A percentile compares a stretch with the other conserved stretches of the same genome.
These are phyloP conservation scores for Catharanthus roseus DNA, from an alignment of 257 asterid genomes.

Conservation along the genomic window DNA sequence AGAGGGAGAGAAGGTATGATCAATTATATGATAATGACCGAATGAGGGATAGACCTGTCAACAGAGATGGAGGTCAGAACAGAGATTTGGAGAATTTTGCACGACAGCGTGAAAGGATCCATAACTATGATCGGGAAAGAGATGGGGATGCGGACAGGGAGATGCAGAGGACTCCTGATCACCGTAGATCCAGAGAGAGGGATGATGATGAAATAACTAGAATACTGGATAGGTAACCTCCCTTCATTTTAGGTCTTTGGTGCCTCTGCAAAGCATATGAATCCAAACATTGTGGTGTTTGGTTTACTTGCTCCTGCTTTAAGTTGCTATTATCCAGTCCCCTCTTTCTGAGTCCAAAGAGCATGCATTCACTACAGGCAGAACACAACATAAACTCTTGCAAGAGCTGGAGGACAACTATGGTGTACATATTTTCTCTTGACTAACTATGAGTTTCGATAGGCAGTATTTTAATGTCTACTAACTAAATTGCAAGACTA, in stretches of 20 bases:
- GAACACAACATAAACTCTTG: not conserved
- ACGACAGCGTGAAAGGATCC: slow-evolving; percentile 47
- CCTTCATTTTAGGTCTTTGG: slow-evolving; percentile 7
- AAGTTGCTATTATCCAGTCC: not conserved
- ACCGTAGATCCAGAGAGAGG: slow-evolving; percentile 39
- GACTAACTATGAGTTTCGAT: not conserved
- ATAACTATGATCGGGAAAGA: slow-evolving; percentile 49
- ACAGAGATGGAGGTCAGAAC: slow-evolving; percentile 40
- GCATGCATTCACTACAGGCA: not conserved
- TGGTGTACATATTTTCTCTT: not conserved
- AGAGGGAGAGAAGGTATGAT: slow-evolving; percentile 46
- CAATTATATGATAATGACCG: slow-evolving; percentile 39
- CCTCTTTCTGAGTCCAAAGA: not conserved
- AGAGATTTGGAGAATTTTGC: slow-evolving; percentile 37
- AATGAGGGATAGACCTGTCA: slow-evolving; percentile 38
- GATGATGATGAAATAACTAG: slow-evolving; percentile 39
- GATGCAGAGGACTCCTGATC: slow-evolving; percentile 42
- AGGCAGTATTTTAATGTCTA: not conserved
- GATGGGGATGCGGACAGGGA: slow-evolving; percentile 40
- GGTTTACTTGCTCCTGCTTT: not conserved
- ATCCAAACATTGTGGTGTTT: not conserved
- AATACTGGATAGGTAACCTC: slow-evolving; percentile 36
- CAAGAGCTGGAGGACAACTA: not conserved
- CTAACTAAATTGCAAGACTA: not conserved
- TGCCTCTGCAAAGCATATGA: slow-evolving; percentile 1